phyloP scores from a whole-genome alignment of 2,329 filamentous ascomycete species.

The Claviceps purpurea region DNA sequence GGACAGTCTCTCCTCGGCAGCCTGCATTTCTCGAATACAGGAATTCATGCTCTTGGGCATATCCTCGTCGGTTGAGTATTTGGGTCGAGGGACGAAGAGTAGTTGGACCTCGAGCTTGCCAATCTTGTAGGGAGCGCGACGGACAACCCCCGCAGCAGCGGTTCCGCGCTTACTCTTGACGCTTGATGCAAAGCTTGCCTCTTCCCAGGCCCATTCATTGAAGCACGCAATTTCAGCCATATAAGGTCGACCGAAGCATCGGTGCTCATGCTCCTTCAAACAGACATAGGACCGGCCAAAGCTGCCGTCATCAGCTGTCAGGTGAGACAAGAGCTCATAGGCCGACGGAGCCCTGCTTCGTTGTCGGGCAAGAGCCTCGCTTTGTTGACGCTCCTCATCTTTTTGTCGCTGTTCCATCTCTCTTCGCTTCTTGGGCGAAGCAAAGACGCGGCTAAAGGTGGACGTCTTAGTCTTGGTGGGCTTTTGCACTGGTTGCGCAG shows the following conservation, averaged over 20 bases:
- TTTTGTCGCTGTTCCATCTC: constrained; percentile 77
- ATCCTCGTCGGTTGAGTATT: constrained; percentile 75
- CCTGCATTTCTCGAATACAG: constrained; percentile 83
- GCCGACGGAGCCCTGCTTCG: constrained; percentile 52
- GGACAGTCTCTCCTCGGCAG: constrained; percentile 67
- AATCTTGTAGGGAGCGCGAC: constrained; percentile 89
- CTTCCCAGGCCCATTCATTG: constrained; percentile 96
- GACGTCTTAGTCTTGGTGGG: constrained; percentile 60
- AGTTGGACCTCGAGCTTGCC: constrained; percentile 90
- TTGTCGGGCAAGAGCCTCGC: constrained; percentile 51
- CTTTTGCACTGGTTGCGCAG: constrained; percentile 43
- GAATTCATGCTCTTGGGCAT: constrained; percentile 99
- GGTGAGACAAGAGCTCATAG: constrained; percentile 75
- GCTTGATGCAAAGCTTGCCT: constrained; percentile 63
- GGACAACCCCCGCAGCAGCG: constrained; percentile 51
- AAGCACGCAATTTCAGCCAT: constrained; percentile 86
- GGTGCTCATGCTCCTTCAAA: constrained; percentile 79
- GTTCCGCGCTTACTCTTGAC: constrained; percentile 86
- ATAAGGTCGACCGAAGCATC: constrained; percentile 79
- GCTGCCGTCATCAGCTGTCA: constrained; percentile 83
- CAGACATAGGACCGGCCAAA: constrained; percentile 91
- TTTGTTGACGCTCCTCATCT: constrained; percentile 59
- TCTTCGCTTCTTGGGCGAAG: constrained; percentile 92
- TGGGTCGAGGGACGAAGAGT: constrained; percentile 86
- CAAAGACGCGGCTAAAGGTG: constrained; percentile 82